These are phyloP conservation scores for Paecilomyces fulvus DNA, from an alignment of 2,329 filamentous ascomycete genomes.

Conservation along the genomic window DNA sequence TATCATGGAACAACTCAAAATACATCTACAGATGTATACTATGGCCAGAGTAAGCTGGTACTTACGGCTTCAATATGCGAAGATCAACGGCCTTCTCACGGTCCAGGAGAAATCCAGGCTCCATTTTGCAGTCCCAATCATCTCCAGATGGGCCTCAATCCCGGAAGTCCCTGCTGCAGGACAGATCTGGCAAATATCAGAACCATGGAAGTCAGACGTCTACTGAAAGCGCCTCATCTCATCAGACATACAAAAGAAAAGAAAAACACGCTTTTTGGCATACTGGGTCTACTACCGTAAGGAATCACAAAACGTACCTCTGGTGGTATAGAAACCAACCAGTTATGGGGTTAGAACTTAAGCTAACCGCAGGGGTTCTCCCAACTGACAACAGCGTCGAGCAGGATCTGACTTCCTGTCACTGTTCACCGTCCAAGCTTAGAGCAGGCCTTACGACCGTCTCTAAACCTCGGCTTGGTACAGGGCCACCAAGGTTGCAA, in stretches of 20 bases:
- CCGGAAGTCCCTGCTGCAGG: not conserved
- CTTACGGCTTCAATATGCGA: slow-evolving; percentile 27
- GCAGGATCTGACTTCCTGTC: not conserved
- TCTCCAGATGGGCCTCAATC: not conserved
- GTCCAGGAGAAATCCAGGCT: not conserved
- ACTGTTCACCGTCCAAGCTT: not conserved
- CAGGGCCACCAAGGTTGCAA: not conserved
- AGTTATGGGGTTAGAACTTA: not conserved
- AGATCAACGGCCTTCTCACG: slow-evolving; percentile 13
- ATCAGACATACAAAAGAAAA: not conserved
- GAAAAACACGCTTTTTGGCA: not conserved
- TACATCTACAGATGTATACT: not conserved
- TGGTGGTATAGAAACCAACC: not conserved
- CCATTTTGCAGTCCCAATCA: not conserved
- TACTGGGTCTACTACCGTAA: not conserved
- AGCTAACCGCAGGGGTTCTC: not conserved
- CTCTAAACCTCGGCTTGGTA: not conserved
- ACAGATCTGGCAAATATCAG: not conserved
- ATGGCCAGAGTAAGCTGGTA: slow-evolving; percentile 8
- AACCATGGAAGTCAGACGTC: not conserved
- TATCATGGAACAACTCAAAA: not conserved
- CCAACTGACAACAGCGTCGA: not conserved
- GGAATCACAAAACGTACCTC: not conserved
- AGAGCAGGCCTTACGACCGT: not conserved
- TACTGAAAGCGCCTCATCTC: not conserved